Percentiles rank a stretch among this genome's conserved stretches.
phyloP scores from a whole-genome alignment of 768 basidiomycete species.

The Rhodotorula toruloides region DNA sequence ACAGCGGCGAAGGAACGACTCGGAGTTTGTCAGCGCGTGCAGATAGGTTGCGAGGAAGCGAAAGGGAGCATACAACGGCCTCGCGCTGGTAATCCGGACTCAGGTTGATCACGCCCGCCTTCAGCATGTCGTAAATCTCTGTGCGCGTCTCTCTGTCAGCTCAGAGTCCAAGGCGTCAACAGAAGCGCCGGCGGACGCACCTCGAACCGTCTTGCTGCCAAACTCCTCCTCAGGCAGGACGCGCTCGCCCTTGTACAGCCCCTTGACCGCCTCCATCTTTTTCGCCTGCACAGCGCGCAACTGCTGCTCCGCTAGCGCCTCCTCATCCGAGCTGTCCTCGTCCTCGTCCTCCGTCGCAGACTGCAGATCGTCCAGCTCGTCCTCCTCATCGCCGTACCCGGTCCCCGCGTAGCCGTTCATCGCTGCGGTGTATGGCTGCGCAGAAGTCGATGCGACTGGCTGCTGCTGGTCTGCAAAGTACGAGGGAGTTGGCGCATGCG shows the following conservation, averaged over 20 bases:
- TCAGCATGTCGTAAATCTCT: constrained; percentile 13
- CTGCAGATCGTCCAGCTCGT: background rate
- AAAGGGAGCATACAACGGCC: constrained; percentile 3
- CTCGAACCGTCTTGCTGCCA: constrained; percentile 7
- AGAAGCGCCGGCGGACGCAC: background rate
- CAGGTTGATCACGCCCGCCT: constrained; percentile 11
- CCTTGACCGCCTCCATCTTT: background rate
- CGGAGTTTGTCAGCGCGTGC: background rate
- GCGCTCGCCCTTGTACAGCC: background rate
- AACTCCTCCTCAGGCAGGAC: constrained; percentile 13
- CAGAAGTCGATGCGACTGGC: too few relatives aligned
- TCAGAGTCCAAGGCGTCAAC: too few relatives aligned
- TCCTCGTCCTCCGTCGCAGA: background rate
- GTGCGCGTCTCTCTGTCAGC: background rate
- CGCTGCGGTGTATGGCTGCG: too few relatives aligned
- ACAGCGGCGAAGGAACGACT: background rate
- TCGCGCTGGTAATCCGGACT: constrained; percentile 22
- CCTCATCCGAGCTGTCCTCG: background rate
- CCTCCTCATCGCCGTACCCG: too few relatives aligned
- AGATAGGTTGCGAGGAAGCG: background rate
- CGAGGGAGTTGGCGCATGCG: too few relatives aligned
- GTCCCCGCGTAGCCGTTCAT: too few relatives aligned
- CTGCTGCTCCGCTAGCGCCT: background rate
- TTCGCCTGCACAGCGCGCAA: background rate
- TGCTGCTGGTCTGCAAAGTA: too few relatives aligned